phyloP scores from a whole-genome alignment of 75 land plant genomes.

The Ceratopteris richardii region DNA sequence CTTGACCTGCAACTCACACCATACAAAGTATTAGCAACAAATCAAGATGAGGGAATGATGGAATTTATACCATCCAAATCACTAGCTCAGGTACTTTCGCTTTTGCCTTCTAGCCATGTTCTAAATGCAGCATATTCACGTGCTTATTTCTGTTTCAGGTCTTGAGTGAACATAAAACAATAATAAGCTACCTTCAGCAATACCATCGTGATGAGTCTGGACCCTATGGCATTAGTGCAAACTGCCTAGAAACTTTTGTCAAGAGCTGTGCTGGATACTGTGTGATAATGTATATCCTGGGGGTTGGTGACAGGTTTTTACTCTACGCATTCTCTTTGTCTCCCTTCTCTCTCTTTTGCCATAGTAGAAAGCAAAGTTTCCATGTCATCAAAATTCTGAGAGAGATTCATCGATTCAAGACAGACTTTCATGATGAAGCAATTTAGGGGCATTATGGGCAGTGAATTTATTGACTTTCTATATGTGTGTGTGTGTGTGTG shows the following conservation, averaged over 20 bases:
- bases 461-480: too few species aligned
- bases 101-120: background rate
- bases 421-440: too few species aligned
- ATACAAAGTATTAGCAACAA: slow-evolving; percentile 90
- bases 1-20: slow-evolving; percentile 94
- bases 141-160: slow-evolving; percentile 39
- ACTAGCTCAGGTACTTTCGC: slow-evolving; percentile 64
- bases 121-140: background rate
- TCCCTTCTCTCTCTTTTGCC: slow-evolving; percentile 2
- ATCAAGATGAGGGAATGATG: slow-evolving; percentile 96
- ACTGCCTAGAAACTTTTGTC: slow-evolving; percentile 93
- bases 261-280: slow-evolving; percentile 99
- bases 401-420: too few species aligned
- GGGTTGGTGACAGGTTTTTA: slow-evolving; percentile 89
- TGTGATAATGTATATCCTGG: slow-evolving; percentile 94
- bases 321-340: background rate
- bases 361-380: too few species aligned
- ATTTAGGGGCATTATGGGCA: too few species aligned
- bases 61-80: slow-evolving; percentile 94
- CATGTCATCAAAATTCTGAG: too few species aligned
- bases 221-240: slow-evolving; percentile 90
- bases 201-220: slow-evolving; percentile 94
- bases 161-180: slow-evolving; percentile 76
- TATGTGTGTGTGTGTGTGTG: too few species aligned
- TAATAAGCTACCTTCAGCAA: slow-evolving; percentile 74